Percentiles rank a stretch among this genome's conserved stretches.
Evolutionary conservation across 1,284 basidiomycete species (phyloP).

Genomic region (Leccinum fallax): DNA sequence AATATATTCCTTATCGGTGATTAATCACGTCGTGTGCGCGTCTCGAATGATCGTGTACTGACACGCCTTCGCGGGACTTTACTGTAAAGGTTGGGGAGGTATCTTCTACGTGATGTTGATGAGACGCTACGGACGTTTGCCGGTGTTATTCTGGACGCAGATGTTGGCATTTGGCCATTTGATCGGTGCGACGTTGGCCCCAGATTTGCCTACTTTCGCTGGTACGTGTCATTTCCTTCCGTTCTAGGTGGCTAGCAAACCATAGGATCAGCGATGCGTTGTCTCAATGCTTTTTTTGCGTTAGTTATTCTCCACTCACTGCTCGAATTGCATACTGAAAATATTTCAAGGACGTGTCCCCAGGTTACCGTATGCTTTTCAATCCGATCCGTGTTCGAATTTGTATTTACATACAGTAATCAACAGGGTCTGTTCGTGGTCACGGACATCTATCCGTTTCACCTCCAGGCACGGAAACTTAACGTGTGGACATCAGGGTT

Average conservation of each 20-base stretch:
- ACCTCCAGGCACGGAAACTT: constrained; percentile 73
- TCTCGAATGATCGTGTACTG: constrained; percentile 3
- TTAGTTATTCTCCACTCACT: constrained; percentile 34
- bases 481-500: constrained; percentile 76
- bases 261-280: constrained; percentile 58
- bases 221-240: constrained; percentile 30
- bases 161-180: constrained; percentile 49
- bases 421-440: constrained; percentile 64
- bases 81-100: constrained; percentile 51
- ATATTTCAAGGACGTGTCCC: constrained; percentile 53
- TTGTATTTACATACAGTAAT: not conserved
- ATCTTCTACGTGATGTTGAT: constrained; percentile 56
- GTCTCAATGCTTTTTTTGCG: constrained; percentile 70
- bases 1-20: constrained; percentile 58
- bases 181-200: constrained; percentile 55
- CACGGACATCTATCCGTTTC: constrained; percentile 75
- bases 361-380: constrained; percentile 60
- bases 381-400: not conserved
- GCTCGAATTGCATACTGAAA: constrained; percentile 12
- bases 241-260: not conserved
- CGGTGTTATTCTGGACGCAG: constrained; percentile 62
- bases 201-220: constrained; percentile 49
- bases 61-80: not conserved
- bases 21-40: not conserved
- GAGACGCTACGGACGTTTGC: constrained; percentile 57